Evolutionary conservation across 192 early-diverging fungal genomes (phyloP).

Genomic region (Lunasporangiospora selenospora): DNA sequence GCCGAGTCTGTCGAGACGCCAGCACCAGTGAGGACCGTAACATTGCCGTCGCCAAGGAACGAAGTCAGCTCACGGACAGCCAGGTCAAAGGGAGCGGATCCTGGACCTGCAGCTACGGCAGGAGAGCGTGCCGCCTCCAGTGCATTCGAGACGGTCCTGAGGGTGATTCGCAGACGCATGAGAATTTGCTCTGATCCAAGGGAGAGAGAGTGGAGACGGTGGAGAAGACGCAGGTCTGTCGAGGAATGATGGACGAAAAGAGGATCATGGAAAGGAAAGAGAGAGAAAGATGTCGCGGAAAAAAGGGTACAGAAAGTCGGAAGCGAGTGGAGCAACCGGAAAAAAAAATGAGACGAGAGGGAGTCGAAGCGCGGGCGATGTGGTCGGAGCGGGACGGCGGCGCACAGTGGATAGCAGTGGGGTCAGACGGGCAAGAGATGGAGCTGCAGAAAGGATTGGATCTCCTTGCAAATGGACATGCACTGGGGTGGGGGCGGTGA

Average conservation of each 20-base stretch:
- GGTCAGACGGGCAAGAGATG: no score
- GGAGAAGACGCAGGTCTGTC: not conserved
- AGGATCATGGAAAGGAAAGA: not conserved
- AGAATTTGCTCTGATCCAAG: not conserved
- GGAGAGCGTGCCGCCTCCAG: no score
- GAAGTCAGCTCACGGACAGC: conserved; percentile 40
- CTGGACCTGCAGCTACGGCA: not conserved
- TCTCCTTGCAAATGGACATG: no score
- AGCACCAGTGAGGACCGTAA: conserved; percentile 62
- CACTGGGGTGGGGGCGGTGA: no score
- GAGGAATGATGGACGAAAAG: not conserved
- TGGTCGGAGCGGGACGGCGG: no score
- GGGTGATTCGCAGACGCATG: conserved; percentile 35
- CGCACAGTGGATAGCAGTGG: no score
- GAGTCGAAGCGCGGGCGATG: no score
- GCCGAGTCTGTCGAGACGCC: conserved; percentile 69
- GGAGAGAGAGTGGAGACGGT: not conserved
- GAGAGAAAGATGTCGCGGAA: no score
- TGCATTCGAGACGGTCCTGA: conserved; percentile 27
- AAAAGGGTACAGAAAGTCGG: no score
- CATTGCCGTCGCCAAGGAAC: conserved; percentile 38
- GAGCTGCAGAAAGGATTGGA: no score
- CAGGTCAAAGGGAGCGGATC: not conserved
- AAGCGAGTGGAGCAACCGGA: no score
- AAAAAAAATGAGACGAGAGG: no score